phyloP scores from a whole-genome alignment of 305 asterid genomes.

The Fraxinus velutina region DNA sequence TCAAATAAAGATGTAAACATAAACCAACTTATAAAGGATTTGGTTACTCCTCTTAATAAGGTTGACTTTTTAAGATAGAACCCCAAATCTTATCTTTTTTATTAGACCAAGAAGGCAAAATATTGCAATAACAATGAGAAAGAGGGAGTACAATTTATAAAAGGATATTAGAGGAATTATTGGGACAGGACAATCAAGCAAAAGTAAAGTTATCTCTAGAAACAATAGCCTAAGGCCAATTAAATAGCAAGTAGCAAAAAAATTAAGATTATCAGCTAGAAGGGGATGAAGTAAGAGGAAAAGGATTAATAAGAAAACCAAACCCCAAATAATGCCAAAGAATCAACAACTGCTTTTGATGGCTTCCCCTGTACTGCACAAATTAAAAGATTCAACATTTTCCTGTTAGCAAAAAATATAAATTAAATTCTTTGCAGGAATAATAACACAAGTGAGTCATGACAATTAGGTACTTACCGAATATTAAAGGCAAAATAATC shows the following conservation, averaged over 20 bases:
- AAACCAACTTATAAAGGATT: too few species aligned
- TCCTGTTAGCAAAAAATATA: conserved; percentile 24
- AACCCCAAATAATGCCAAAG: conserved; percentile 94
- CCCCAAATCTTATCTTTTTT: too few species aligned
- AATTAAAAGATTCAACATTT: conserved; percentile 20
- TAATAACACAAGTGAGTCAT: conserved; percentile 10
- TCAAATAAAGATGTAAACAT: too few species aligned
- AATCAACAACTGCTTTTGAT: conserved; percentile 75
- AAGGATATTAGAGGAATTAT: not conserved
- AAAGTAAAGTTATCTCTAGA: not conserved
- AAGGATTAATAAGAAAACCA: conserved; percentile 31
- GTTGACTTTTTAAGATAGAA: too few species aligned
- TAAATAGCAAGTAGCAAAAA: conserved; percentile 14
- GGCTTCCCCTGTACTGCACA: conserved; percentile 90
- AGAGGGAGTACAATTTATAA: not conserved
- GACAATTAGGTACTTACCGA: conserved; percentile 53
- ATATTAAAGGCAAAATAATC: conserved; percentile 75
- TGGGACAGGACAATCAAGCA: not conserved
- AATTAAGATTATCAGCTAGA: not conserved
- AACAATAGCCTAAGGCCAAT: conserved; percentile 1
- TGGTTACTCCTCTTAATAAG: too few species aligned
- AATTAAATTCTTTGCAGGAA: conserved; percentile 22
- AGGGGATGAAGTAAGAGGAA: not conserved
- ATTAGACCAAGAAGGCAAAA: not conserved
- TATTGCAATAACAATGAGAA: not conserved